These are phyloP conservation scores for Hypoxylon sp. DNA, from an alignment of 2,329 filamentous ascomycete genomes.

Conservation along the genomic window DNA sequence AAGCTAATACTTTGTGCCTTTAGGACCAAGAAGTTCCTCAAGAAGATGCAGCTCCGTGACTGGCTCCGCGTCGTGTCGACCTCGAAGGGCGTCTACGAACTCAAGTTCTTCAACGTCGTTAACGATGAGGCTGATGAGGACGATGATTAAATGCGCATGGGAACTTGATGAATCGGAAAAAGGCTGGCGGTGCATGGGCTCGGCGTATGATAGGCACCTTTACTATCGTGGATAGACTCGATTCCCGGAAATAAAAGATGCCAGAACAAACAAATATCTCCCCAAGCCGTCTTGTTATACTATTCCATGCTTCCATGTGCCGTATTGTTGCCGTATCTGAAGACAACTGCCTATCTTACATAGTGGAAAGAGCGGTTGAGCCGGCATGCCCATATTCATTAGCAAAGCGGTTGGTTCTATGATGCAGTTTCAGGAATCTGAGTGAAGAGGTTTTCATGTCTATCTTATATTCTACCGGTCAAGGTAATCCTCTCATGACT, in stretches of 20 bases:
- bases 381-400: too few species aligned
- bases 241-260: constrained; percentile 30
- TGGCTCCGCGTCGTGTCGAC: constrained; percentile 99
- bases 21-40: constrained; percentile 99
- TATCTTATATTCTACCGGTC: too few species aligned
- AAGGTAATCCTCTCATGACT: constrained; percentile 75
- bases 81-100: constrained; percentile 97
- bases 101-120: constrained; percentile 99
- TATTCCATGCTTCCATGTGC: too few species aligned
- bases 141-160: constrained; percentile 79
- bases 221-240: constrained; percentile 38
- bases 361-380: too few species aligned
- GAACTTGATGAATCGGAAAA: constrained; percentile 20
- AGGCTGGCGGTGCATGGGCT: constrained; percentile 30
- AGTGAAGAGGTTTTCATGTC: too few species aligned
- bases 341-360: too few species aligned
- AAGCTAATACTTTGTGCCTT: constrained; percentile 7
- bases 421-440: too few species aligned
- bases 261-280: constrained; percentile 14
- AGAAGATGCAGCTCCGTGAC: constrained; percentile 99
- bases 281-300: neutral
- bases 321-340: too few species aligned
- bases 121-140: constrained; percentile 98
- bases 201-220: constrained; percentile 31
- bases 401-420: too few species aligned